Evolutionary conservation across 2,329 filamentous ascomycete species (phyloP), one percentile per base, ranked within the genome.

Genomic region (Xylariaceae sp.): DNA sequence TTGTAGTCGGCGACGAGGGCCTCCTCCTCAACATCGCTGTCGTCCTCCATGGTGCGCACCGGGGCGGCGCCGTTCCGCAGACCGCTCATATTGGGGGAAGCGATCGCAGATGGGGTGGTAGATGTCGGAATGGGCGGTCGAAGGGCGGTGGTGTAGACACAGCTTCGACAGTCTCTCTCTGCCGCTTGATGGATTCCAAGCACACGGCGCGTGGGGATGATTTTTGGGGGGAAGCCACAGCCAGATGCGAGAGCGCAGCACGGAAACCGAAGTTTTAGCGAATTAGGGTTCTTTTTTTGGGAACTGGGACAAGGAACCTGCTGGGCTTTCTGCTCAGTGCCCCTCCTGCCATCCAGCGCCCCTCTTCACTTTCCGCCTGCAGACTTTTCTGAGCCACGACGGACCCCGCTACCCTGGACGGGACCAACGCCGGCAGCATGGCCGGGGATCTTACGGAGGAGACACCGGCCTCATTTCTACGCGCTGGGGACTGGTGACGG

Each of bases 1-100:
- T 85, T 86, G 81, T 96, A 96, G 75, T 97, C 90, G 73, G 90
- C 90, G 64, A 90, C 94, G 61, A 99, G 83, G 63, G 87, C 87
- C 75, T 97, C 94, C 80, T 97, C 92, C 75, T 96, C 91, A 59
- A 89, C 87, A 71, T 97, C 94, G 67, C 90, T 95, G 69, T 95
- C 90, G 71, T 92, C 87, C 63, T 84, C 83, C 52, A 82, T 72
- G 60, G 77, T 73, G 70, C 82, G 80, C 66, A 76, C 69, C 59
- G 81, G 78, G 67, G 79, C 75, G 65, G 73, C 74, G 66, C 79
- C 79, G 68, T 83, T 85, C 67, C 82, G 76, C 66, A 80, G 82
- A 60, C 72, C 75, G 70, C 78, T 82, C 82, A 86, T 86, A 45
- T 61, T 74, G 66, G 50, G 49, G 45, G 30, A 49, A 17, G 55